These are phyloP conservation scores for Ophiosphaerella narmari DNA, from an alignment of 2,329 filamentous ascomycete species.

Conservation along the genomic window DNA sequence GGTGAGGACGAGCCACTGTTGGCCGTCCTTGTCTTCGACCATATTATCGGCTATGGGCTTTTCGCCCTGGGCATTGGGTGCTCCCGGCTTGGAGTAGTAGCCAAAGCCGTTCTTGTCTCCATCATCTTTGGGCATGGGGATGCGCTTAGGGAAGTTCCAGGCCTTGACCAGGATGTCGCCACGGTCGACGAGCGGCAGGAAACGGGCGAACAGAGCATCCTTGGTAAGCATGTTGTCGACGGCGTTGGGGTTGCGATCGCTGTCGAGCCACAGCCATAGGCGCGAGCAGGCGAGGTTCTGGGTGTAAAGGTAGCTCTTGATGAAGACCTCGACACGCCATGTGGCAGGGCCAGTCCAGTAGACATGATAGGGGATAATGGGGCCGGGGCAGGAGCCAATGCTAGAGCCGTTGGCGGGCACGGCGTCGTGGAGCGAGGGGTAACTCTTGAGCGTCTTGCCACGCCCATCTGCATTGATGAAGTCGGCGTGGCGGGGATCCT, in stretches of 20 bases:
- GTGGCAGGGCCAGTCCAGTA: slow-evolving; percentile 63
- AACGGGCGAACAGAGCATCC: slow-evolving; percentile 58
- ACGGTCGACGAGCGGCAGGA: slow-evolving; percentile 58
- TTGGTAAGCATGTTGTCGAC: slow-evolving; percentile 57
- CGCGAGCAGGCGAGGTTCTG: slow-evolving; percentile 61
- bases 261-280: slow-evolving; percentile 60
- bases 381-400: slow-evolving; percentile 58
- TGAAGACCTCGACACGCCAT: slow-evolving; percentile 61
- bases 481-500: slow-evolving; percentile 50
- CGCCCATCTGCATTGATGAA: slow-evolving; percentile 51
- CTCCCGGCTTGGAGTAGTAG: slow-evolving; percentile 55
- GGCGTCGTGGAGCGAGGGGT: slow-evolving; percentile 44
- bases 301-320: slow-evolving; percentile 62
- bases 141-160: slow-evolving; percentile 60
- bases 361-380: slow-evolving; percentile 61
- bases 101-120: slow-evolving; percentile 56
- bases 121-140: slow-evolving; percentile 55
- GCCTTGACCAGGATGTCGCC: slow-evolving; percentile 58
- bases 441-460: slow-evolving; percentile 45
- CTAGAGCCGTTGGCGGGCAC: slow-evolving; percentile 45
- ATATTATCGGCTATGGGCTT: slow-evolving; percentile 57
- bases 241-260: slow-evolving; percentile 56
- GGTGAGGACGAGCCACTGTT: slow-evolving; percentile 59
- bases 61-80: slow-evolving; percentile 50
- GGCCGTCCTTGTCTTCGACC: slow-evolving; percentile 54